These are phyloP conservation scores for Macrophomina tecta DNA, from an alignment of 2,329 filamentous ascomycete species.

Conservation along the genomic window DNA sequence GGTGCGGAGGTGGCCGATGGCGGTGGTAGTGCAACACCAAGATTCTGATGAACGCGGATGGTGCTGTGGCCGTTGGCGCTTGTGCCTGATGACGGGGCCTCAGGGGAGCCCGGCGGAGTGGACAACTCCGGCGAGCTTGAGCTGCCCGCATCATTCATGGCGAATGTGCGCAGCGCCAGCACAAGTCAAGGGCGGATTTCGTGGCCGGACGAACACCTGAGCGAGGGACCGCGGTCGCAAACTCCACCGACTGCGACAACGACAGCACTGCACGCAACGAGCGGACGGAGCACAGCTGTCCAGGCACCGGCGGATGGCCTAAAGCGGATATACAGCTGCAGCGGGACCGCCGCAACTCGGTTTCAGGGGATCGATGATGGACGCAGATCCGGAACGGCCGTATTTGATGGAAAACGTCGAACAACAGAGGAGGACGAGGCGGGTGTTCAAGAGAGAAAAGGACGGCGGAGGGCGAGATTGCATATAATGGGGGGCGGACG, in stretches of 20 bases:
- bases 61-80: slow-evolving; percentile 40
- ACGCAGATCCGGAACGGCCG: slow-evolving; percentile 6
- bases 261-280: slow-evolving; percentile 17
- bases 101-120: slow-evolving; percentile 44
- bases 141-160: slow-evolving; percentile 39
- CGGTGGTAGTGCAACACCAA: slow-evolving; percentile 39
- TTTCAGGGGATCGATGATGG: slow-evolving; percentile 22
- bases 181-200: slow-evolving; percentile 30
- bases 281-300: slow-evolving; percentile 7
- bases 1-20: slow-evolving; percentile 38
- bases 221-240: slow-evolving; percentile 31
- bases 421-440: slow-evolving; percentile 7
- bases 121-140: slow-evolving; percentile 46
- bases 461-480: slow-evolving; percentile 9
- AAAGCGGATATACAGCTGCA: slow-evolving; percentile 25
- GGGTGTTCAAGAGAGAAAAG: slow-evolving; percentile 15
- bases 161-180: slow-evolving; percentile 31
- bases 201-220: slow-evolving; percentile 18
- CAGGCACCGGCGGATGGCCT: slow-evolving; percentile 14
- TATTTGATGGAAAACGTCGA: slow-evolving; percentile 23
- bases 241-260: slow-evolving; percentile 33
- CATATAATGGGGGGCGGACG: slow-evolving; percentile 24
- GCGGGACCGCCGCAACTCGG: slow-evolving; percentile 13
- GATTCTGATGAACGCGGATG: slow-evolving; percentile 34
- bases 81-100: slow-evolving; percentile 10